phyloP scores from a whole-genome alignment of 2,329 filamentous ascomycete species.

The Thielaviopsis ethacetica region DNA sequence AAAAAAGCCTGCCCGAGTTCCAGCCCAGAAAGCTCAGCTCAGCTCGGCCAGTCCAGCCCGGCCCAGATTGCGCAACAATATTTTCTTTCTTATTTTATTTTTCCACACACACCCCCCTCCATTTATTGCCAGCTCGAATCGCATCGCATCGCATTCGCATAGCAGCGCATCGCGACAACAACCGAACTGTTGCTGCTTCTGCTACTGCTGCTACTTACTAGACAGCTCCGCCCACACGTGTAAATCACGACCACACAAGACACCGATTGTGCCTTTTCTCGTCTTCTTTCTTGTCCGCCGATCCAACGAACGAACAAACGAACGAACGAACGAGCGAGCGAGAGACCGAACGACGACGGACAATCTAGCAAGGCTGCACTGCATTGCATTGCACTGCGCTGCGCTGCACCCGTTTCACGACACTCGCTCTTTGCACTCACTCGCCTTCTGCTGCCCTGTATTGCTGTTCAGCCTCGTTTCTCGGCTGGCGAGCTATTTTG shows the following conservation, averaged over 20 bases:
- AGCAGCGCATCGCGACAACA: background rate
- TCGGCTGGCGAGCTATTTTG: background rate
- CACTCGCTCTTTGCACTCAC: background rate
- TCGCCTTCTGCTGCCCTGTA: background rate
- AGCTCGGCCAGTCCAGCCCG: background rate
- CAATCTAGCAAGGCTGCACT: background rate
- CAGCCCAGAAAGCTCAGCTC: background rate
- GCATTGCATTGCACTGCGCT: background rate
- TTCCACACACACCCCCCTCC: background rate
- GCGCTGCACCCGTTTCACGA: background rate
- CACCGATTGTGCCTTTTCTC: background rate
- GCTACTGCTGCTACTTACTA: too few relatives aligned
- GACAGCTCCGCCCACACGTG: background rate
- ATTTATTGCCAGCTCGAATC: background rate
- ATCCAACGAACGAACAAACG: background rate
- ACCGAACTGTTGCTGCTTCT: background rate
- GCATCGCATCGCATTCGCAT: background rate
- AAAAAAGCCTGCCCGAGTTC: background rate
- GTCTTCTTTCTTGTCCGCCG: background rate
- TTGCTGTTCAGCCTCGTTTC: background rate
- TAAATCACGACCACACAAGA: background rate
- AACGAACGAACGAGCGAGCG: background rate
- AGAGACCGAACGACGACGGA: background rate
- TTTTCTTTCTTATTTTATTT: background rate
- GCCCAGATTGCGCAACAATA: background rate